Percentiles rank a stretch among this genome's conserved stretches.
These are phyloP conservation scores for Fonsecaea erecta DNA, from an alignment of 2,329 filamentous ascomycete genomes.

Conservation along the genomic window DNA sequence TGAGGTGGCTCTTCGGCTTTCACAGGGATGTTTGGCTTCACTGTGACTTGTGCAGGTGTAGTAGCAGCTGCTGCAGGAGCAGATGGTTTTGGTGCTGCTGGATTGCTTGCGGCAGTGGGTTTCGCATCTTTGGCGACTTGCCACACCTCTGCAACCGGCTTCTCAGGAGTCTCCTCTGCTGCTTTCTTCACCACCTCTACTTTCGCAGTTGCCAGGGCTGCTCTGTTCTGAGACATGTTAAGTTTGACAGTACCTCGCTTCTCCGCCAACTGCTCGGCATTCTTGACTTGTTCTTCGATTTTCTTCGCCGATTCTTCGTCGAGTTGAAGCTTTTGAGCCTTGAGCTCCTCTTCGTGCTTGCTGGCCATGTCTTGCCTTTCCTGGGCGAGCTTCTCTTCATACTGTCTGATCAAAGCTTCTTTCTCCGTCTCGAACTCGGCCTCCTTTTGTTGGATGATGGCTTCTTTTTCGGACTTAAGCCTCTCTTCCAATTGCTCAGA, in stretches of 20 bases:
- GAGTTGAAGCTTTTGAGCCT: constrained; percentile 67
- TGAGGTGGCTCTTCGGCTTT: constrained; percentile 30
- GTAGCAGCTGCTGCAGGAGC: constrained; percentile 26
- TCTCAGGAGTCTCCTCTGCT: constrained; percentile 81
- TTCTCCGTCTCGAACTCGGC: constrained; percentile 48
- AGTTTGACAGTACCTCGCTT: constrained; percentile 76
- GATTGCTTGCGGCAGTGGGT: constrained; percentile 47
- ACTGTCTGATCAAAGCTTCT: constrained; percentile 43
- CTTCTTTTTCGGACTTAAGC: constrained; percentile 31
- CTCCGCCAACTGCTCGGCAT: constrained; percentile 63
- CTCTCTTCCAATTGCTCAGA: constrained; percentile 31
- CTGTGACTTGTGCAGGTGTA: constrained; percentile 24
- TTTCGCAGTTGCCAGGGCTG: constrained; percentile 69
- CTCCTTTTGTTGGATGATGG: constrained; percentile 45
- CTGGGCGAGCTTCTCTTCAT: constrained; percentile 47
- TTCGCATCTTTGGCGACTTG: constrained; percentile 73
- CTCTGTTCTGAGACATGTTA: constrained; percentile 77
- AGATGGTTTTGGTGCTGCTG: constrained; percentile 27
- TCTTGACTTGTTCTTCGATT: constrained; percentile 54
- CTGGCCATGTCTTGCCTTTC: constrained; percentile 50
- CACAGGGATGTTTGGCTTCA: constrained; percentile 12
- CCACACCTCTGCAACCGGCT: constrained; percentile 85
- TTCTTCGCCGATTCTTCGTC: constrained; percentile 47
- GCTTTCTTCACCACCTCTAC: constrained; percentile 79
- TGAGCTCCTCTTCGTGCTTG: constrained; percentile 60